A percentile compares a stretch with the other conserved stretches of the same genome.
These are phyloP conservation scores for Rosa hybrid DNA, from an alignment of 331 rosid species.

Conservation along the genomic window DNA sequence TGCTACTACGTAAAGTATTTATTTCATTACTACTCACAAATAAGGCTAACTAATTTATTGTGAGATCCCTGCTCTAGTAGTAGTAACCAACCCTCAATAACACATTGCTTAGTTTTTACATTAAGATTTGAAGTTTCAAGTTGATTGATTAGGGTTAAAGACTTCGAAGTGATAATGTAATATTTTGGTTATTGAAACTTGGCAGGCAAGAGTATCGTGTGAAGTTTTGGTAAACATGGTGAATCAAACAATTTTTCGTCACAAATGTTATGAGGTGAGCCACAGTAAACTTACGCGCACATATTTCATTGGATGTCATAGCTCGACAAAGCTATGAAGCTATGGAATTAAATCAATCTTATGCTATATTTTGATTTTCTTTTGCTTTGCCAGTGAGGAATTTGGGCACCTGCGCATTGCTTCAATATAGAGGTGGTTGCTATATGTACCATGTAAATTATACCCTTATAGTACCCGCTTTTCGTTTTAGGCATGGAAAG, in stretches of 20 bases:
- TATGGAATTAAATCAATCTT: not conserved
- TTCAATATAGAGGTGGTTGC: not conserved
- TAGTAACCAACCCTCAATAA: no score
- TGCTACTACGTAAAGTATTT: no score
- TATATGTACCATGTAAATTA: not conserved
- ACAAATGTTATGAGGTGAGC: constrained; percentile 46
- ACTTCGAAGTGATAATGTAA: not conserved
- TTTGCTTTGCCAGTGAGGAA: constrained; percentile 3
- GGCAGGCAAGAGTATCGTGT: constrained; percentile 62
- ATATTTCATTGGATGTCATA: not conserved
- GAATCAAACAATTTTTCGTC: constrained; percentile 55
- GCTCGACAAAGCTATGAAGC: not conserved
- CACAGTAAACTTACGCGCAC: not conserved
- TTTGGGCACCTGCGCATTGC: not conserved
- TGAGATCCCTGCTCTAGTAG: not conserved
- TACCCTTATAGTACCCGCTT: not conserved
- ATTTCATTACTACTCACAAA: no score
- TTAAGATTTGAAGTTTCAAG: not conserved
- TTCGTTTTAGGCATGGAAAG: not conserved
- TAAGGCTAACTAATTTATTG: no score
- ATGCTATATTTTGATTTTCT: not conserved
- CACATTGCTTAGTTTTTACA: not conserved
- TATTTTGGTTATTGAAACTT: not conserved
- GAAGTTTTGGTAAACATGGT: constrained; percentile 49
- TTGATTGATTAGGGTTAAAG: not conserved